Percentiles rank a stretch among this genome's conserved stretches.
Conservation (phyloP, 2,329 filamentous ascomycete species). For the Didymella pinodella region DNA sequence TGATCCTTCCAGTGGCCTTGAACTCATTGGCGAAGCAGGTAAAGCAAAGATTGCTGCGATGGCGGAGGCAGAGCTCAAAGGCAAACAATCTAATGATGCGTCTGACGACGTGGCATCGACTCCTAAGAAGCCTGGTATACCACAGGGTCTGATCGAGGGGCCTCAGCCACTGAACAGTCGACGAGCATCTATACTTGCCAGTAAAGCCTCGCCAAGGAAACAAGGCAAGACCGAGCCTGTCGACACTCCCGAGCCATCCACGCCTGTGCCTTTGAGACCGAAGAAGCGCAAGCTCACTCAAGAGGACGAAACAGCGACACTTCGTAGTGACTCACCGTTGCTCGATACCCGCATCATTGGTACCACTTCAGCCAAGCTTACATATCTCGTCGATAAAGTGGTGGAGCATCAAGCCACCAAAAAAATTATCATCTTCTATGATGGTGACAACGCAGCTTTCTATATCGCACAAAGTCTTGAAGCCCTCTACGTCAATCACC, state of each 20-base stretch:
- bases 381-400: slow-evolving; percentile 80
- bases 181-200: slow-evolving; percentile 30
- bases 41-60: slow-evolving; percentile 38
- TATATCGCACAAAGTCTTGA: slow-evolving; percentile 87
- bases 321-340: slow-evolving; percentile 61
- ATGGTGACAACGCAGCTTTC: slow-evolving; percentile 84
- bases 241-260: slow-evolving; percentile 11
- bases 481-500: slow-evolving; percentile 68
- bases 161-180: slow-evolving; percentile 47
- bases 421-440: slow-evolving; percentile 93
- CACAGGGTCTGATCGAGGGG: slow-evolving; percentile 50
- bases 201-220: slow-evolving; percentile 36
- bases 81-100: slow-evolving; percentile 11
- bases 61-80: slow-evolving; percentile 32
- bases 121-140: slow-evolving; percentile 50
- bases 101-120: slow-evolving; percentile 15
- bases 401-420: slow-evolving; percentile 72
- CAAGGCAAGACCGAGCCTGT: slow-evolving; percentile 8
- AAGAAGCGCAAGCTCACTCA: slow-evolving; percentile 47
- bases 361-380: slow-evolving; percentile 85
- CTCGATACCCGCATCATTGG: slow-evolving; percentile 71
- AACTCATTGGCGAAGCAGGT: slow-evolving; percentile 37
- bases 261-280: slow-evolving; percentile 22
- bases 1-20: slow-evolving; percentile 38
- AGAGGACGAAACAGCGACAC: slow-evolving; percentile 38